phyloP scores from a whole-genome alignment of 2,329 filamentous ascomycete species.

The Phialemoniopsis sp. region DNA sequence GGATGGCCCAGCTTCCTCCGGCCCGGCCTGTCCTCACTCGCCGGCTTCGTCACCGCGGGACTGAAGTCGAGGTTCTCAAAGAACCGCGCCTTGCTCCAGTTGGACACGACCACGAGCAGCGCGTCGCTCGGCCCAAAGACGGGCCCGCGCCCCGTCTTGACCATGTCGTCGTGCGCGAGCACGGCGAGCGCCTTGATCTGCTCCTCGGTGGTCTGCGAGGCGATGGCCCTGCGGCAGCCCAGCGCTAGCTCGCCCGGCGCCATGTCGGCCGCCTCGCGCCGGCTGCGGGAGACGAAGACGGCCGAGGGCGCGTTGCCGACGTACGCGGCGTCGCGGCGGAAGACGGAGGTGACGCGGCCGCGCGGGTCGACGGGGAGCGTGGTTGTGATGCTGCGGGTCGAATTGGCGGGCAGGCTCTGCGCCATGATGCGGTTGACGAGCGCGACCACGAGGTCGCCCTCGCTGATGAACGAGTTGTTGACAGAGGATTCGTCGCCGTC shows the following conservation, averaged over 20 bases:
- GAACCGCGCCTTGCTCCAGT: slow-evolving; percentile 10
- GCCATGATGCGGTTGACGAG: no score
- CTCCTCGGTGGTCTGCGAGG: slow-evolving; percentile 10
- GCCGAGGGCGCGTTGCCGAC: slow-evolving; percentile 12
- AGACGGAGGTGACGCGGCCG: slow-evolving; percentile 18
- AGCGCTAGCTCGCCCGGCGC: slow-evolving; percentile 11
- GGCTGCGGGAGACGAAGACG: slow-evolving; percentile 3
- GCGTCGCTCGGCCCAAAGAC: not conserved
- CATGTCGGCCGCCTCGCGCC: slow-evolving; percentile 1
- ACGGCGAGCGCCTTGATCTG: slow-evolving; percentile 6
- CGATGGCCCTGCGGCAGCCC: slow-evolving; percentile 6
- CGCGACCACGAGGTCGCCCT: slow-evolving; percentile 38
- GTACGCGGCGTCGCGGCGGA: slow-evolving; percentile 18
- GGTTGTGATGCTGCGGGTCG: slow-evolving; percentile 24
- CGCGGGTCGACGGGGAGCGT: slow-evolving; percentile 33
- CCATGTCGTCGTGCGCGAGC: slow-evolving; percentile 2
- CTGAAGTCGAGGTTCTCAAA: slow-evolving; percentile 10
- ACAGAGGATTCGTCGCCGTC: no score
- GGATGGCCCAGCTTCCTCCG: no score
- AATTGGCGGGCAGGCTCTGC: slow-evolving; percentile 10
- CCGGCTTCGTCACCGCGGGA: slow-evolving; percentile 6
- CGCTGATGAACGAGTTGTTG: slow-evolving; percentile 29
- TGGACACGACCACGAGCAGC: slow-evolving; percentile 2
- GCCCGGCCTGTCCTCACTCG: no score
- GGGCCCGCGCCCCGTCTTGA: slow-evolving; percentile 1